phyloP scores from a whole-genome alignment of 2,329 filamentous ascomycete species.

The Amylocarpus encephaloides region DNA sequence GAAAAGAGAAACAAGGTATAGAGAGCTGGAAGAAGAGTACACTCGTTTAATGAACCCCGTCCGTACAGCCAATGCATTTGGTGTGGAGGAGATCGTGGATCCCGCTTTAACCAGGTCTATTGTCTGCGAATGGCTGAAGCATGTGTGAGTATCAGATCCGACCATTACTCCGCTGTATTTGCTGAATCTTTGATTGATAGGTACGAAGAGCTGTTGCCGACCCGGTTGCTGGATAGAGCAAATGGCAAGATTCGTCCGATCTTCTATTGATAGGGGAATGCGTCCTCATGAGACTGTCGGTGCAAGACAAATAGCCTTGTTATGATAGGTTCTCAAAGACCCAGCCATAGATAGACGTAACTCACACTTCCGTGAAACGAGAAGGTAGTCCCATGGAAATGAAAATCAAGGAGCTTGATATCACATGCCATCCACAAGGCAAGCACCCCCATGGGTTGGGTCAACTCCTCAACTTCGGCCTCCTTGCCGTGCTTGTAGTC shows the following conservation, averaged over 20 bases:
- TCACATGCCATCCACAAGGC: too few species aligned
- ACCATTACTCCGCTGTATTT: not conserved
- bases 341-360: not conserved
- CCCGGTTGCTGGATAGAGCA: not conserved
- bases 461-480: too few species aligned
- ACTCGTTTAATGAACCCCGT: slow-evolving; percentile 57
- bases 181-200: not conserved
- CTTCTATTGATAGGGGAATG: not conserved
- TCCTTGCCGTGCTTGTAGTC: too few species aligned
- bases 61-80: slow-evolving; percentile 56
- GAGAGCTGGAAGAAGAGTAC: slow-evolving; percentile 54
- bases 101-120: slow-evolving; percentile 51
- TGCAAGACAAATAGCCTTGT: too few species aligned
- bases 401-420: too few species aligned
- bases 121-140: slow-evolving; percentile 47
- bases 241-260: slow-evolving; percentile 3
- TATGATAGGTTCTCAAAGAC: not conserved
- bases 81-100: slow-evolving; percentile 59
- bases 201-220: not conserved
- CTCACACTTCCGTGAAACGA: too few species aligned
- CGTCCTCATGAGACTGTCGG: not conserved
- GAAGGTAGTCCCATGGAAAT: too few species aligned
- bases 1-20: slow-evolving; percentile 44
- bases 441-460: too few species aligned
- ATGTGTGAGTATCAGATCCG: slow-evolving; percentile 37